phyloP scores from a whole-genome alignment of 106 monocot genomes.

The Dendrobium officinale region DNA sequence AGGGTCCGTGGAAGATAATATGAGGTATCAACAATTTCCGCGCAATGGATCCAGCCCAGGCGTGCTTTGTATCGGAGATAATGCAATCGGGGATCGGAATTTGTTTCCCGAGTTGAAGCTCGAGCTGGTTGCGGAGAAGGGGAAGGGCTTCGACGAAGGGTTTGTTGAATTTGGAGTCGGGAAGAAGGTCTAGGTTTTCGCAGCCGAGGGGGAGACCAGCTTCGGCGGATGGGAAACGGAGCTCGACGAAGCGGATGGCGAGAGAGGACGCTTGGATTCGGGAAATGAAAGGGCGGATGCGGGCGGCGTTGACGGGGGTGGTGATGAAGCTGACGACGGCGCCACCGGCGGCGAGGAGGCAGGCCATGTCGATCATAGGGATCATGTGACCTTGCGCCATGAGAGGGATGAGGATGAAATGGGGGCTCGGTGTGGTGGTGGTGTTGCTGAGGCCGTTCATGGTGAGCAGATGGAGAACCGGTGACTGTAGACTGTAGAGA shows the following conservation, averaged over 20 bases:
- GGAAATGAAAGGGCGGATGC: neutral
- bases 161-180: neutral
- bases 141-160: slow-evolving; percentile 3
- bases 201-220: slow-evolving; percentile 10
- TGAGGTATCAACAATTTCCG: neutral
- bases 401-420: slow-evolving; percentile 10
- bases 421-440: neutral
- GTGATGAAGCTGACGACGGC: slow-evolving; percentile 15
- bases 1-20: slow-evolving; percentile 9
- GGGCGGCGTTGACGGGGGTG: slow-evolving; percentile 16
- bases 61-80: slow-evolving; percentile 5
- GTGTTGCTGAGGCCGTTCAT: neutral
- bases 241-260: slow-evolving; percentile 13
- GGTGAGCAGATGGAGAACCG: neutral
- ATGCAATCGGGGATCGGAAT: slow-evolving; percentile 1
- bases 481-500: too few relatives aligned
- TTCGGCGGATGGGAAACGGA: slow-evolving; percentile 9
- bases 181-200: slow-evolving; percentile 11
- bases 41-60: neutral
- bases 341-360: slow-evolving; percentile 8
- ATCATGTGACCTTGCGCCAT: slow-evolving; percentile 19
- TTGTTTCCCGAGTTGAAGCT: neutral
- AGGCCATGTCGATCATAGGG: slow-evolving; percentile 16
- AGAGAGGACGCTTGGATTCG: neutral
- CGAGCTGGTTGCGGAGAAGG: neutral